Evolutionary conservation across 2,329 filamentous ascomycete genomes (phyloP).

Genomic region (Endoconidiophora polonica): DNA sequence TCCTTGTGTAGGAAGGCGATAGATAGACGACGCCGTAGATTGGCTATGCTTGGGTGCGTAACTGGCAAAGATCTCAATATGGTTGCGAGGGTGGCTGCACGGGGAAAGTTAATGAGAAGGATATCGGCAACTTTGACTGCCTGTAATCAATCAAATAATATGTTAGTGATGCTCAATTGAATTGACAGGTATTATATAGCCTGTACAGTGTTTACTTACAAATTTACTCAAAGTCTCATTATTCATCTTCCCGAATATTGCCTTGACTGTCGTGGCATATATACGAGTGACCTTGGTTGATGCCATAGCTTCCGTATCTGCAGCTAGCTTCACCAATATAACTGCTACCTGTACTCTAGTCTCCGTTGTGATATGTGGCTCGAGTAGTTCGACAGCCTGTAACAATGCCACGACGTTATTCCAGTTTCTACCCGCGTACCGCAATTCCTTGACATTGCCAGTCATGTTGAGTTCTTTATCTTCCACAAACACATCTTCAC

Average conservation of each 20-base stretch:
- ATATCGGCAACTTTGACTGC: not conserved
- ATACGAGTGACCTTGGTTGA: conserved; percentile 19
- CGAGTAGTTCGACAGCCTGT: not conserved
- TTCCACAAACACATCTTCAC: conserved; percentile 5
- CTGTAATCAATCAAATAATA: not conserved
- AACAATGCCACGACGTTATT: conserved; percentile 1
- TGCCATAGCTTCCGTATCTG: conserved; percentile 6
- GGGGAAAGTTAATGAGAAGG: conserved; percentile 29
- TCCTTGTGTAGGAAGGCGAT: conserved; percentile 44
- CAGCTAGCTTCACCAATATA: conserved; percentile 6
- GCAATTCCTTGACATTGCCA: not conserved
- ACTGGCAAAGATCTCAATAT: conserved; percentile 43
- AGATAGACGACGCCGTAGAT: conserved; percentile 50
- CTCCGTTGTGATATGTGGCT: not conserved
- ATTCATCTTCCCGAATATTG: conserved; percentile 28
- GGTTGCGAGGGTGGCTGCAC: conserved; percentile 36
- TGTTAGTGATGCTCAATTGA: not conserved
- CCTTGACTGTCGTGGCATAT: conserved; percentile 27
- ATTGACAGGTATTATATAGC: too few relatives aligned
- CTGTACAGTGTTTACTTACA: conserved; percentile 21
- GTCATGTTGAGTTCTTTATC: not conserved
- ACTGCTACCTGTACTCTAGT: not conserved
- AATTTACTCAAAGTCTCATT: conserved; percentile 23
- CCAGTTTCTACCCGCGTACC: conserved; percentile 1
- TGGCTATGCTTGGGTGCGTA: conserved; percentile 31